Conservation (phyloP, 1,284 basidiomycete species). For the Ustilago trichophora region DNA sequence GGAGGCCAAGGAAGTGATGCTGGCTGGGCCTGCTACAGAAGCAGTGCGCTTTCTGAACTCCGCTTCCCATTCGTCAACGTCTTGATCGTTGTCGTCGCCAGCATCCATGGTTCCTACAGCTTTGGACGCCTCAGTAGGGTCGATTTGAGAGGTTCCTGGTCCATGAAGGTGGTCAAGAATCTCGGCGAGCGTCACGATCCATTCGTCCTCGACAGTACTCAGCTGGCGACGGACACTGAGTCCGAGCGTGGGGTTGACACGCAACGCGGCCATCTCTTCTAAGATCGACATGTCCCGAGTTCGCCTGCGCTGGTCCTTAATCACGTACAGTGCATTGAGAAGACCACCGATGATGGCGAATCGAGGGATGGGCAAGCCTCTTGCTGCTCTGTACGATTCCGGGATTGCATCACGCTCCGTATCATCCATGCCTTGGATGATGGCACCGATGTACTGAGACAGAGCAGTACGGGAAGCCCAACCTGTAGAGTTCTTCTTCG, state of each 20-base stretch:
- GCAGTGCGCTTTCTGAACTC: slow-evolving; percentile 51
- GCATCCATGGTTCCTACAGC: background rate
- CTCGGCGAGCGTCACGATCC: slow-evolving; percentile 55
- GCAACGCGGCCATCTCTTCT: slow-evolving; percentile 43
- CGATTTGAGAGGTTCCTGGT: background rate
- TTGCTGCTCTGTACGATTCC: slow-evolving; percentile 34
- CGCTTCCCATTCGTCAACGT: slow-evolving; percentile 51
- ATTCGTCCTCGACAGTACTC: slow-evolving; percentile 46
- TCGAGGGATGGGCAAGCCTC: slow-evolving; percentile 45
- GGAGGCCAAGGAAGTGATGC: slow-evolving; percentile 33
- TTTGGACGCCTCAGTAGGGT: background rate
- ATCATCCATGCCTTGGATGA: slow-evolving; percentile 38
- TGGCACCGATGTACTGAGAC: slow-evolving; percentile 42
- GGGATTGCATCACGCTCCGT: slow-evolving; percentile 20
- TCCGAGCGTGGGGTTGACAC: slow-evolving; percentile 35
- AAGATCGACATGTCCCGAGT: slow-evolving; percentile 40
- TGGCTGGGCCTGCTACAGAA: slow-evolving; percentile 20
- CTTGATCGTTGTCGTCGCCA: background rate
- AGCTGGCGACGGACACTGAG: slow-evolving; percentile 41
- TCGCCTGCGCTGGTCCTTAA: slow-evolving; percentile 45
- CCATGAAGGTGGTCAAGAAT: slow-evolving; percentile 44
- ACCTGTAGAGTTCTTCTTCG: slow-evolving; percentile 35
- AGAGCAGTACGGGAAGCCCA: slow-evolving; percentile 47
- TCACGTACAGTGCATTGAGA: slow-evolving; percentile 51
- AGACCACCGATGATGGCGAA: slow-evolving; percentile 60